phyloP scores from a whole-genome alignment of 2,329 filamentous ascomycete genomes.

The Penicillium sp. region DNA sequence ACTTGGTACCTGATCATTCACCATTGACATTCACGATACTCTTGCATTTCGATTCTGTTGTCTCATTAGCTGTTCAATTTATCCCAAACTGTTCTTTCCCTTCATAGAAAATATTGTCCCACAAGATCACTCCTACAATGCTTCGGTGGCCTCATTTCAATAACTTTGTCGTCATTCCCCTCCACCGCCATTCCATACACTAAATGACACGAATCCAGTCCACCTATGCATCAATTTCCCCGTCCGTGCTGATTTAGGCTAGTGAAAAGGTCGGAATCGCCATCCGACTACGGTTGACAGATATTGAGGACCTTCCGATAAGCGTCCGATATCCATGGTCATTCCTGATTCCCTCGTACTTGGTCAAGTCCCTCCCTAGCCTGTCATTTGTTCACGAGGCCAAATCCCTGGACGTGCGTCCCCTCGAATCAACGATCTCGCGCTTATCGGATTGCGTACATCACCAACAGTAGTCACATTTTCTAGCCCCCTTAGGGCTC shows the following conservation, averaged over 20 bases:
- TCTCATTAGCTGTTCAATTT: neutral
- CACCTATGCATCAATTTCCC: slow-evolving; percentile 1
- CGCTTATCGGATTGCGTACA: slow-evolving; percentile 19
- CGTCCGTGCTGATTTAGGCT: slow-evolving; percentile 16
- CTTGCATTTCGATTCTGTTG: neutral
- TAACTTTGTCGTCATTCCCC: neutral
- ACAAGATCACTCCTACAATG: neutral
- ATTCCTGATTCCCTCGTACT: neutral
- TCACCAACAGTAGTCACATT: neutral
- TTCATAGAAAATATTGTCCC: neutral
- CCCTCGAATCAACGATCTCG: slow-evolving; percentile 19
- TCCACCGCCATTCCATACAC: slow-evolving; percentile 14
- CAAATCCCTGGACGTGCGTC: slow-evolving; percentile 7
- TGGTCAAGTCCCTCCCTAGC: slow-evolving; percentile 1
- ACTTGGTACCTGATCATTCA: neutral
- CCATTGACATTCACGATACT: neutral
- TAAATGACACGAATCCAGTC: neutral
- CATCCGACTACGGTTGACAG: neutral
- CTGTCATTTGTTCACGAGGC: slow-evolving; percentile 16
- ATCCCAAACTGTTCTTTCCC: neutral
- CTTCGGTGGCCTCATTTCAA: neutral
- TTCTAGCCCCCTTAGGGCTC: neutral
- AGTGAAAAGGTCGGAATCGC: slow-evolving; percentile 13
- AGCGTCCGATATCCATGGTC: slow-evolving; percentile 7
- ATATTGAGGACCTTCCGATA: slow-evolving; percentile 11